Conservation (phyloP, 306 rosid genomes). For the Rosa multiflora region DNA sequence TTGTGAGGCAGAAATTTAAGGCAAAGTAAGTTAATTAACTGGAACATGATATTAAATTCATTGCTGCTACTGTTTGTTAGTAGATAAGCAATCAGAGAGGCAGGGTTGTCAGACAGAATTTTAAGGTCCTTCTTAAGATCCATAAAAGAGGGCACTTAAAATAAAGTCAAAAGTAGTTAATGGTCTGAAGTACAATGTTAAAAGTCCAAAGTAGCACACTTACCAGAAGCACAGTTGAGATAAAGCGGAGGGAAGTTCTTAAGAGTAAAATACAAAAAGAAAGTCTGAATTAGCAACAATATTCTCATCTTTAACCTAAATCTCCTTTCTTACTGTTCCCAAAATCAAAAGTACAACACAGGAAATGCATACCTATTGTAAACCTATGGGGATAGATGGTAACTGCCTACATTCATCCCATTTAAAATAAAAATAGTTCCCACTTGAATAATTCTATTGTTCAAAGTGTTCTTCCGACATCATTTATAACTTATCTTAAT, state of each 20-base stretch:
- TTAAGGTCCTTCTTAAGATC: not conserved
- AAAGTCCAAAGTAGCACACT: not conserved
- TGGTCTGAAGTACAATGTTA: not conserved
- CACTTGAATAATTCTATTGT: not conserved
- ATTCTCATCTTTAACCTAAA: not conserved
- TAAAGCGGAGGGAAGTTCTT: not conserved
- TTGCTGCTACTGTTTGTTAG: not conserved
- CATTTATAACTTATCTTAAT: not conserved
- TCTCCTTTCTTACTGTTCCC: not conserved
- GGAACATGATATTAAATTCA: not conserved
- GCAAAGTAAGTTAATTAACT: not conserved
- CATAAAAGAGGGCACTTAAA: not conserved
- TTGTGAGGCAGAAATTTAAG: not conserved
- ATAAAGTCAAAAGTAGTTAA: not conserved
- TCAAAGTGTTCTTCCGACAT: not conserved
- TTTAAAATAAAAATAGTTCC: not conserved
- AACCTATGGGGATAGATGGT: not conserved
- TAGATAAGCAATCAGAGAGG: not conserved
- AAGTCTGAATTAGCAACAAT: not conserved
- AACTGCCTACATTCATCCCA: not conserved
- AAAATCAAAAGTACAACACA: not conserved
- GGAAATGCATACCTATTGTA: not conserved
- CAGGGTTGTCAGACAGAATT: not conserved
- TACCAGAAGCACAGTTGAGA: not conserved
- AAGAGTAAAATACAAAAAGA: not conserved